Evolutionary conservation across 768 basidiomycete species (phyloP), one percentile per base, ranked within the genome.

Genomic region (Macrolepiota albuminosa): DNA sequence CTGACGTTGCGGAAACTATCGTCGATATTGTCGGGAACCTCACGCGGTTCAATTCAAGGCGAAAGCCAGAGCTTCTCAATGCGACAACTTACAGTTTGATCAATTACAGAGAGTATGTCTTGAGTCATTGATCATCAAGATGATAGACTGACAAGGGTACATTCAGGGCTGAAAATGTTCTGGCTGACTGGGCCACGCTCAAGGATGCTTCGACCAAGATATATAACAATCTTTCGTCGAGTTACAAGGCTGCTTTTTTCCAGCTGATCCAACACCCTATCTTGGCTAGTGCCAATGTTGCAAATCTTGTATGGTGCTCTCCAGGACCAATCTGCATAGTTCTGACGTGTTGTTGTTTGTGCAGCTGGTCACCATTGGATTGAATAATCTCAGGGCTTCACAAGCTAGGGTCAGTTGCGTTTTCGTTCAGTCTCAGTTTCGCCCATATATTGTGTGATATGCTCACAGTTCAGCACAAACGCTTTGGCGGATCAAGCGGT

Each of bases 221-320:
- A 6, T 87, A 84, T 69, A 76, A 84, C 65, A 71, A 71, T n/a
- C 72, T 89, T 6, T 69, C 81, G 0, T 60, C 72, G 18, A 73
- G 64, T 1, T 76, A 71, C 58, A 74, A 86, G 64, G 76, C 85
- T 1, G 81, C 88, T 0, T 91, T 84, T 75, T 89, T 84, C 80
- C 79, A 91, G 68, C 77, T 86, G n/a, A 80, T 91, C 1, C 84
- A 86, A 34, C 85, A 88, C 64, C 82, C 86, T 4, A 78, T 86
- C 21, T 69, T 81, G 52, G 86, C 86, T 0, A 84, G 82, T 62
- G 73, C 76, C 48, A 88, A 84, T 52, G 68, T 88, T 33, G 81
- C 77, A 16, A 78, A 79, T 58, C 78, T 89, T 77, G 74, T 76
- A 69, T 51, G 13, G 9, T 56, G 7, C 8, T 26, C 16, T 11